A percentile compares a stretch with the other conserved stretches of the same genome.
These are phyloP conservation scores for Oryza longistaminata DNA, from an alignment of 176 grass and related monocot genomes.

Conservation along the genomic window DNA sequence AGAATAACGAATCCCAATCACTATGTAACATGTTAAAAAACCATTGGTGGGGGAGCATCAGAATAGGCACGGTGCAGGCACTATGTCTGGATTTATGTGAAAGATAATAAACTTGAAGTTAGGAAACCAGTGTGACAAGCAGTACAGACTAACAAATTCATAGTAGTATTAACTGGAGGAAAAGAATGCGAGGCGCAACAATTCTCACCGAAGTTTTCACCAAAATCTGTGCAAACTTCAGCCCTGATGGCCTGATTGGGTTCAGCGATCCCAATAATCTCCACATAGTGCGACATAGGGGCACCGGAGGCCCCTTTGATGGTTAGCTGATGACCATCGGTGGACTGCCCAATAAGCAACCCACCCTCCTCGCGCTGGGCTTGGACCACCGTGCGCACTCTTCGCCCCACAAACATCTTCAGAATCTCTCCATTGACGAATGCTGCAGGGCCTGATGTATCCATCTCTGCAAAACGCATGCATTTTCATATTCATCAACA, in stretches of 20 bases:
- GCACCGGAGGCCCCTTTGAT: constrained; percentile 54
- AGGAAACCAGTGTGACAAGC: neutral
- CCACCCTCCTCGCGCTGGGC: constrained; percentile 62
- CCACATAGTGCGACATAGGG: constrained; percentile 54
- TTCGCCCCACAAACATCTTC: constrained; percentile 62
- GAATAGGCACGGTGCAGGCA: neutral
- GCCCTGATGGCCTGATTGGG: constrained; percentile 62
- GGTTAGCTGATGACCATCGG: constrained; percentile 70
- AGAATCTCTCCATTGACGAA: constrained; percentile 76
- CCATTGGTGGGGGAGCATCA: neutral
- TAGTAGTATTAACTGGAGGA: neutral
- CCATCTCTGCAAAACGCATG: constrained; percentile 56
- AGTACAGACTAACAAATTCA: constrained; percentile 15
- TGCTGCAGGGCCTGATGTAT: constrained; percentile 71
- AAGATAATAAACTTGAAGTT: neutral
- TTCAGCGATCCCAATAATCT: constrained; percentile 86
- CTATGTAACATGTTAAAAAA: neutral
- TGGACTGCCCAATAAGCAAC: constrained; percentile 55
- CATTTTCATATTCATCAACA: constrained; percentile 11
- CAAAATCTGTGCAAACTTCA: constrained; percentile 88
- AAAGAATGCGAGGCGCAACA: neutral
- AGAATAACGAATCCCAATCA: neutral
- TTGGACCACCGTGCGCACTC: constrained; percentile 81
- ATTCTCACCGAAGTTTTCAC: constrained; percentile 71
- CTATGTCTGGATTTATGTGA: neutral